Base-by-base conservation (phyloP, 2,329 filamentous ascomycete genomes). In the Metarhizium guizhouense region DNA sequence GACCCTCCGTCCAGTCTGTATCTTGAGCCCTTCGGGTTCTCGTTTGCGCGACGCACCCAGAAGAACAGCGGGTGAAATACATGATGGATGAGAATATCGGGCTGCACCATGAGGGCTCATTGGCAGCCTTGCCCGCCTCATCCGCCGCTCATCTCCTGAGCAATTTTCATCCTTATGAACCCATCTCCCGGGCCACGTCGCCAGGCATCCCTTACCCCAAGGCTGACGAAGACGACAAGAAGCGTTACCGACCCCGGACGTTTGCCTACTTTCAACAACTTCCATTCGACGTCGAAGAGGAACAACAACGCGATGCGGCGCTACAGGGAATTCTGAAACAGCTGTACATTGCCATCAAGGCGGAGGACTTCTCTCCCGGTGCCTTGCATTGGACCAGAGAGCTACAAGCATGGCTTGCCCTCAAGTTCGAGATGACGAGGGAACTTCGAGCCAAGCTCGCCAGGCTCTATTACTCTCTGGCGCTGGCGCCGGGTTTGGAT, bases 371-470 rank as follows among this genome's bases (percentile, higher is more conserved):
- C 72, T 86, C 88, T 29, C 90, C 93, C 0, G 94, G 94, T 38
- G 94, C 93, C 32, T 79, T 96, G 58, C 93, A 99, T 72, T 99
- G 94, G 94, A 96, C 94, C 16, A 85, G 93, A 62, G 94, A 99
- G 80, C 85, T 99, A 51, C 85, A 92, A 67, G 90, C 88, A 72
- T 99, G 95, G 94, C 79, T 99, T 62, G 88, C 87, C 54, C 84
- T 99, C 72, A 99, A 99, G 78, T 99, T 99, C 68, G 93, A 99
- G 74, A 90, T 96, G 68, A 90, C 90, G 51, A 84, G 89, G 64
- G 86, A 87, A 68, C 85, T 92, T 62, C 82, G 95, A 56, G 85
- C 91, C 51, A 90, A 84, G 70, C 82, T 99, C 34, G 88, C 94
- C 34, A 88, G 87, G 73, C 79, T 99, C 42, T 99, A 96, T 74